Conservation (phyloP, 1,139 yeast genomes). For the Protomyces macrosporus region DNA sequence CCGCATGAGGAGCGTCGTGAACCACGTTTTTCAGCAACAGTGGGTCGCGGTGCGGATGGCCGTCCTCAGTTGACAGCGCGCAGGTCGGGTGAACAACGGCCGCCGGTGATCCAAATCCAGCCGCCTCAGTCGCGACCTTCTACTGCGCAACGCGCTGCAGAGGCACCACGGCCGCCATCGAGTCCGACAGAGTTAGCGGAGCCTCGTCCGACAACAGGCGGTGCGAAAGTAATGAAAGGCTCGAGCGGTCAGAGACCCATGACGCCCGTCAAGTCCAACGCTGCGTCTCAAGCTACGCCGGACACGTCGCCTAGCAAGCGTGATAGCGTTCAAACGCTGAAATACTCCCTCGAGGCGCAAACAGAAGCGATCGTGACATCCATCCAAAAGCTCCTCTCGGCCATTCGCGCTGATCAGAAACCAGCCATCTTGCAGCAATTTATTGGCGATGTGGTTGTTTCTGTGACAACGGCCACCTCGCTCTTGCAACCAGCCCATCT, state of each 20-base stretch:
- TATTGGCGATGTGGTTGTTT: slow-evolving; percentile 66
- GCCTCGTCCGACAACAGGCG: neutral
- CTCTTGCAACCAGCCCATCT: slow-evolving; percentile 59
- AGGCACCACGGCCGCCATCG: neutral
- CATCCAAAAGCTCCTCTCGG: slow-evolving; percentile 66
- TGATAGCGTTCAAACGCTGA: slow-evolving; percentile 48
- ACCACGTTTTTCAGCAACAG: neutral
- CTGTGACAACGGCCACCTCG: slow-evolving; percentile 80
- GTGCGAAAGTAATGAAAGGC: no score
- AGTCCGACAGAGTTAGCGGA: neutral
- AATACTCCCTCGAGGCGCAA: slow-evolving; percentile 84
- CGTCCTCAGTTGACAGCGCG: neutral
- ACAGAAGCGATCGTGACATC: slow-evolving; percentile 88
- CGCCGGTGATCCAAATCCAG: neutral
- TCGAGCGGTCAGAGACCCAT: no score
- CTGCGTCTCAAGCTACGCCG: neutral
- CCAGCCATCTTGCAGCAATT: slow-evolving; percentile 68
- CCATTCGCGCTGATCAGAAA: slow-evolving; percentile 47
- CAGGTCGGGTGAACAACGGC: neutral
- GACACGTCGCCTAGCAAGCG: neutral
- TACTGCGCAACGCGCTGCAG: neutral
- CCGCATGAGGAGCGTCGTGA: neutral
- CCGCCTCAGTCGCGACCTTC: neutral
- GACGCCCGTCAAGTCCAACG: no score
- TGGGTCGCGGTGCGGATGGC: neutral